Base-by-base conservation (phyloP, 2,329 filamentous ascomycete genomes). In the Fusarium sp. region DNA sequence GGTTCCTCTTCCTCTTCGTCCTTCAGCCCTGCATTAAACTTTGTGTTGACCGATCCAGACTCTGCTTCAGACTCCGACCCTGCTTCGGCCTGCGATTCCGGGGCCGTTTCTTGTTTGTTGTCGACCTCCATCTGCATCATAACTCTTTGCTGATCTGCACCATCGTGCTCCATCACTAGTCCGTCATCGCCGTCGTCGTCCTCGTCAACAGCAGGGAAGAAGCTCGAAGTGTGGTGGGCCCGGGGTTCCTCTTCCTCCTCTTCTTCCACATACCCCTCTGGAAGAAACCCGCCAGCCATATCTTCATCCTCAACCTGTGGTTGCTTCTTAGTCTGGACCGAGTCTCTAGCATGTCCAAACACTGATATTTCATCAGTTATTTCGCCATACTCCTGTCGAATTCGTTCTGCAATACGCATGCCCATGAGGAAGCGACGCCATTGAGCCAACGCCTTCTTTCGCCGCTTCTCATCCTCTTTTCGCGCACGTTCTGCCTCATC, bases 391-490 rank as follows among this genome's bases (percentile, higher is more conserved):
- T 97, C 93, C 62, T 91, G 88, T 45, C 87, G 87, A 45, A 97
- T 92, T 55, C 94, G 88, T 80, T 96, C 89, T 26, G 94, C 87
- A 65, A 98, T 96, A 7, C 94, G 88, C 82, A 98, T 80, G 0
- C 95, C 95, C 86, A 95, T 93, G 20, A 97, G 82, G 76, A 98
- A 94, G 81, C 93, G 97, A 65, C 93, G 90, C 96, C 96, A 99
- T 74, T 91, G 89, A 2, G 88, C 89, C 51, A 98, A 80, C 2
- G 93, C 91, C 18, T 89, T 87, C 71, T 93, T 95, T 58, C 92
- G 90, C 13, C 93, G 88, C 83, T 98, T 98, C 68, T 93, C 92
- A 68, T 96, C 92, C 79, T 97, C 95, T 77, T 94, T 96, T 57
- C 92, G 90, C 55, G 87, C 86, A 59, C 91, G 89, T 81, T 97